phyloP scores from a whole-genome alignment of 1,284 basidiomycete genomes.

The Pseudomicrostroma phylloplanum region DNA sequence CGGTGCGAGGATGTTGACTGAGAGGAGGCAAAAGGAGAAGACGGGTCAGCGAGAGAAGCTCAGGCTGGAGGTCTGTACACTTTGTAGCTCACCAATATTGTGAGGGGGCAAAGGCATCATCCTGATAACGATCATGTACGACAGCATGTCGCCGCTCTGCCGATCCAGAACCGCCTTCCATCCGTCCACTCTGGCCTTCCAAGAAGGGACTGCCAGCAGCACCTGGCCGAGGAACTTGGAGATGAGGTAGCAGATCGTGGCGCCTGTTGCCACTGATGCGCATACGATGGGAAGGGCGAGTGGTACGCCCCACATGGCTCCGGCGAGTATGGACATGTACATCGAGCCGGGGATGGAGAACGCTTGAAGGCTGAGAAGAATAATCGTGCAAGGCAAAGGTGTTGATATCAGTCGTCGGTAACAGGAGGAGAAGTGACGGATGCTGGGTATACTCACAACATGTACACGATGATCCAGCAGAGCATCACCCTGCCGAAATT shows the following conservation, averaged over 20 bases:
- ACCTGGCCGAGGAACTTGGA: constrained; percentile 69
- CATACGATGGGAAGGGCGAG: constrained; percentile 84
- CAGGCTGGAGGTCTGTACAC: too few species aligned
- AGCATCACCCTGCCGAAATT: constrained; percentile 50
- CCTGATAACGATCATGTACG: constrained; percentile 75
- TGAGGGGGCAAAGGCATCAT: constrained; percentile 89
- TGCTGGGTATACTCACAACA: background rate
- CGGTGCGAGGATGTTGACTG: constrained; percentile 81
- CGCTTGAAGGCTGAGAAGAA: constrained; percentile 62
- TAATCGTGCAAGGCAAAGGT: background rate
- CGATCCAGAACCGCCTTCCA: constrained; percentile 70
- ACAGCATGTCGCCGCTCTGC: constrained; percentile 72
- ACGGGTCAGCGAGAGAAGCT: too few species aligned
- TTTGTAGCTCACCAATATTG: constrained; percentile 25
- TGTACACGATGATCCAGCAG: constrained; percentile 50
- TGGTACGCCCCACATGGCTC: constrained; percentile 90
- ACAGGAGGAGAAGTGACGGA: too few species aligned
- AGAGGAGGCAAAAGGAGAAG: constrained; percentile 51
- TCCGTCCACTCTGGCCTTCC: constrained; percentile 67
- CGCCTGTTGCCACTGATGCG: constrained; percentile 81
- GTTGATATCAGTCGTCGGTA: background rate
- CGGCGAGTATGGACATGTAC: constrained; percentile 94
- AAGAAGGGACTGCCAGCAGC: constrained; percentile 59
- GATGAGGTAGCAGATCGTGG: constrained; percentile 85
- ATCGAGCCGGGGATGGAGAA: constrained; percentile 95